These are phyloP conservation scores for Bolboschoenoplectus hybrid DNA, from an alignment of 202 grass and related monocot species.

Conservation along the genomic window DNA sequence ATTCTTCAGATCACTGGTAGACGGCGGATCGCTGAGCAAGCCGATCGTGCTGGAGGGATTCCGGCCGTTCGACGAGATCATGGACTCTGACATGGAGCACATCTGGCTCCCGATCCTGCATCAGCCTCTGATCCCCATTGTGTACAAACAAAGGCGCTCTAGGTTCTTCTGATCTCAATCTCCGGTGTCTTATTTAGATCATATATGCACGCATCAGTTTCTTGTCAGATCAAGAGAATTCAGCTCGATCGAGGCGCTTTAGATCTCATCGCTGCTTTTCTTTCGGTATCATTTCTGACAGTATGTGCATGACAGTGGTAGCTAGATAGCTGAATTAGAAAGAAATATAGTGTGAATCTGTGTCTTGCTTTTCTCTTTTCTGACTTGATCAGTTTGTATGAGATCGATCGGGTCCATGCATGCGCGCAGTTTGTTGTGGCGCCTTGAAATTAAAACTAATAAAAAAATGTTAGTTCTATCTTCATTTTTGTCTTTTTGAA, in stretches of 20 bases:
- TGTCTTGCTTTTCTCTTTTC: background rate
- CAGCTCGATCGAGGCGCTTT: background rate
- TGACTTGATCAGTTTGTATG: background rate
- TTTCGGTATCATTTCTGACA: slow-evolving; percentile 6
- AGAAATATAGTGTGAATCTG: background rate
- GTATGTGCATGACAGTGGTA: background rate
- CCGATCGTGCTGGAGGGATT: slow-evolving; percentile 46
- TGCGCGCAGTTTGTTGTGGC: slow-evolving; percentile 1
- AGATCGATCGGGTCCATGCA: background rate
- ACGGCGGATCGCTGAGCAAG: slow-evolving; percentile 38
- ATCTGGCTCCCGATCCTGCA: slow-evolving; percentile 61
- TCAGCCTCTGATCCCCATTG: slow-evolving; percentile 34
- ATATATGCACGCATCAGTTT: background rate
- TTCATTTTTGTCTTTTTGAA: background rate
- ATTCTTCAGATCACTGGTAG: slow-evolving; percentile 85
- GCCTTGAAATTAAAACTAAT: too few relatives aligned
- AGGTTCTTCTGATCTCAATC: background rate
- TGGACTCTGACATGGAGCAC: slow-evolving; percentile 56
- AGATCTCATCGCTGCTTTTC: background rate
- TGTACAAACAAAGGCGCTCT: slow-evolving; percentile 4
- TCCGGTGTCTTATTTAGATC: background rate
- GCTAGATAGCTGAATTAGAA: background rate
- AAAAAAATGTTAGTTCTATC: background rate
- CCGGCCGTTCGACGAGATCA: slow-evolving; percentile 41
- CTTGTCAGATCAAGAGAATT: slow-evolving; percentile 8